These are phyloP conservation scores for Aspergillus alliaceus DNA, from an alignment of 2,329 filamentous ascomycete genomes.

Conservation along the genomic window DNA sequence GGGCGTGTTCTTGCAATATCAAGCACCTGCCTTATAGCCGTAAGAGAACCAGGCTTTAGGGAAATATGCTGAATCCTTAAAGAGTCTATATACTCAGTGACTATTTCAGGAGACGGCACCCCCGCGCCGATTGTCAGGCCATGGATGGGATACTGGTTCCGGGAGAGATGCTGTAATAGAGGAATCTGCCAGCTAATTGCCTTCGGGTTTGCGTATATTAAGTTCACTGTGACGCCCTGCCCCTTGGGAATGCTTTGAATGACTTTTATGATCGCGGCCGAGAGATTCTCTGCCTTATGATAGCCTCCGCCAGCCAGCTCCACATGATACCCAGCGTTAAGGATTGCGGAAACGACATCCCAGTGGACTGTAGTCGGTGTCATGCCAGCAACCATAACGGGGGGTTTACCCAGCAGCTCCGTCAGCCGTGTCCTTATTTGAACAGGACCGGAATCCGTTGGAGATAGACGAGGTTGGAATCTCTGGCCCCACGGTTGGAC, in stretches of 20 bases:
- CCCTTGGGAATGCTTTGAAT: conserved; percentile 66
- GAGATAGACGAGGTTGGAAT: conserved; percentile 85
- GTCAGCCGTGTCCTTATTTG: conserved; percentile 99
- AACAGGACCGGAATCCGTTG: no score
- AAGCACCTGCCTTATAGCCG: conserved; percentile 84
- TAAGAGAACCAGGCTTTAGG: conserved; percentile 89
- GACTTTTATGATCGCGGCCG: conserved; percentile 47
- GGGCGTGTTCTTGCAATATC: conserved; percentile 95
- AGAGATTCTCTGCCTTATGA: conserved; percentile 47
- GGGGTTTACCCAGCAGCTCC: conserved; percentile 77
- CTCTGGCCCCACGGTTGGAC: conserved; percentile 90
- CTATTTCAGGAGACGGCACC: conserved; percentile 89
- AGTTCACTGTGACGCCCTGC: conserved; percentile 53
- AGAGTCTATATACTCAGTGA: conserved; percentile 90
- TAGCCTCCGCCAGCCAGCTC: conserved; percentile 54
- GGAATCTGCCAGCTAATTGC: conserved; percentile 56
- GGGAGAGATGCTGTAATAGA: conserved; percentile 55
- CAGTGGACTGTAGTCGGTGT: conserved; percentile 84
- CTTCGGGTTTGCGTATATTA: conserved; percentile 56
- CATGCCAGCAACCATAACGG: conserved; percentile 91
- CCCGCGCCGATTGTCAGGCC: conserved; percentile 92
- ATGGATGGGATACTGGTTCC: conserved; percentile 81
- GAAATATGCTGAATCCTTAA: conserved; percentile 88
- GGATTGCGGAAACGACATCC: conserved; percentile 57
- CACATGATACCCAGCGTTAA: conserved; percentile 50